A percentile compares a stretch with the other conserved stretches of the same genome.
These are phyloP conservation scores for Schizosaccharomyces versatilis DNA, from an alignment of 1,139 yeast genomes.

Conservation along the genomic window DNA sequence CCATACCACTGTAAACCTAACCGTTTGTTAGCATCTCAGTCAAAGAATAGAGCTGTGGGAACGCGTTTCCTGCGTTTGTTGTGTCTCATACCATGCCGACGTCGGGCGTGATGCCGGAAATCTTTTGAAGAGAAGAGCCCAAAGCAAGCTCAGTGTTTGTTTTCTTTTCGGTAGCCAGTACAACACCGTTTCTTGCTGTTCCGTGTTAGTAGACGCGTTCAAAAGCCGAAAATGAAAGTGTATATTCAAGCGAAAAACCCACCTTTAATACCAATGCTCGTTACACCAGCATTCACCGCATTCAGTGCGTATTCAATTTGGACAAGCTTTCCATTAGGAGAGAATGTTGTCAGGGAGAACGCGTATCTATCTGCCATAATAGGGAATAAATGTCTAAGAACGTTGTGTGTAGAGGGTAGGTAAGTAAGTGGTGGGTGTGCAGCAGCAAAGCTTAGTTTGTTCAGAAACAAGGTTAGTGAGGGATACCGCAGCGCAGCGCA, in stretches of 20 bases:
- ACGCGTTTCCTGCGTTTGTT: not conserved
- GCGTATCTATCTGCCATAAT: conserved; percentile 30
- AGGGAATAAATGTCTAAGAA: no score
- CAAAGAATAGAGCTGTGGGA: no score
- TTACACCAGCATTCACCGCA: conserved; percentile 94
- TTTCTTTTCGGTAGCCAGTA: conserved; percentile 89
- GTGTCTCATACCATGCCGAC: conserved; percentile 51
- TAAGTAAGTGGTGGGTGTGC: no score
- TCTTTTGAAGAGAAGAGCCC: conserved; percentile 53
- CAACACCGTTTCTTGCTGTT: conserved; percentile 75
- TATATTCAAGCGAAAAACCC: conserved; percentile 5
- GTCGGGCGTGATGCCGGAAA: conserved; percentile 73
- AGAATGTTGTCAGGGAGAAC: conserved; percentile 84
- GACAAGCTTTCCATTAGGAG: conserved; percentile 92
- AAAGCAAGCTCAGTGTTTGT: conserved; percentile 59
- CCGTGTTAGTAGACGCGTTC: not conserved
- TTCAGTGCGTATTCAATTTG: conserved; percentile 95
- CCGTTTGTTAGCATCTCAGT: not conserved
- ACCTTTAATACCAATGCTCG: conserved; percentile 78
- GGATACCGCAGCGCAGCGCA: no score
- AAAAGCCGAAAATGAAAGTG: not conserved
- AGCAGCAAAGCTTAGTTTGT: no score
- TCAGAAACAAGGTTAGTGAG: no score
- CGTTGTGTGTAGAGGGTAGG: no score
- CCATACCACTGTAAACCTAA: conserved; percentile 74